Conservation (phyloP, 2,329 filamentous ascomycete genomes). For the Emmonsiellopsis sp. region DNA sequence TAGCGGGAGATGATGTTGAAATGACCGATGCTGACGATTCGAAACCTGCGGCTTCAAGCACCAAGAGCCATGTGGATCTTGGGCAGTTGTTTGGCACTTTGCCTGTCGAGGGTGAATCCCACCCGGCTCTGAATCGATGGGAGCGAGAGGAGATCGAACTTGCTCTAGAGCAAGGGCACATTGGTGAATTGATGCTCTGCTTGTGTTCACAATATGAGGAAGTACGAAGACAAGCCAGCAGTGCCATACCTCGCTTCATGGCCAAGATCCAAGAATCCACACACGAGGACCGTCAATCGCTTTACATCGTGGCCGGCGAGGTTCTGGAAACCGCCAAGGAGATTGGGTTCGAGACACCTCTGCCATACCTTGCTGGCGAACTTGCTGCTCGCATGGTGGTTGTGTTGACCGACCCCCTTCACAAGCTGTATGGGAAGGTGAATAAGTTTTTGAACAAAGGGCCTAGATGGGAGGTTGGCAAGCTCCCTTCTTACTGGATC, state of each 20-base stretch:
- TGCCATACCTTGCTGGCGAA: constrained; percentile 66
- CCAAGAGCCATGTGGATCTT: constrained; percentile 34
- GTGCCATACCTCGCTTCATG: constrained; percentile 35
- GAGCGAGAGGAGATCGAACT: constrained; percentile 67
- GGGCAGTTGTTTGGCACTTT: constrained; percentile 45
- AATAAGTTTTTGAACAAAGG: constrained; percentile 73
- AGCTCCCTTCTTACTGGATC: constrained; percentile 51
- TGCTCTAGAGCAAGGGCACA: constrained; percentile 67
- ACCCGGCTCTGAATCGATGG: constrained; percentile 51
- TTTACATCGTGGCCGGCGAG: constrained; percentile 73
- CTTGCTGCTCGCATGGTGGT: constrained; percentile 64
- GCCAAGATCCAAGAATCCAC: constrained; percentile 52
- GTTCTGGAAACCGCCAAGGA: constrained; percentile 62
- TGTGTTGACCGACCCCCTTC: constrained; percentile 66
- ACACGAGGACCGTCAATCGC: constrained; percentile 65
- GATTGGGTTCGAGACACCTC: constrained; percentile 45
- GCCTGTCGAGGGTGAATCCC: constrained; percentile 35
- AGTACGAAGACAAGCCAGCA: constrained; percentile 65
- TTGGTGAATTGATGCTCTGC: constrained; percentile 61
- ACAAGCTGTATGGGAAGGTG: constrained; percentile 76
- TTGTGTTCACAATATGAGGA: constrained; percentile 65
- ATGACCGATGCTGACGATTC: not conserved
- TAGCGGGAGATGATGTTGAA: constrained; percentile 7
- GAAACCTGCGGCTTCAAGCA: constrained; percentile 2
- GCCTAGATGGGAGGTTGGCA: constrained; percentile 60